Conservation (phyloP, 1,284 basidiomycete species). For the Ganoderma resinaceum region DNA sequence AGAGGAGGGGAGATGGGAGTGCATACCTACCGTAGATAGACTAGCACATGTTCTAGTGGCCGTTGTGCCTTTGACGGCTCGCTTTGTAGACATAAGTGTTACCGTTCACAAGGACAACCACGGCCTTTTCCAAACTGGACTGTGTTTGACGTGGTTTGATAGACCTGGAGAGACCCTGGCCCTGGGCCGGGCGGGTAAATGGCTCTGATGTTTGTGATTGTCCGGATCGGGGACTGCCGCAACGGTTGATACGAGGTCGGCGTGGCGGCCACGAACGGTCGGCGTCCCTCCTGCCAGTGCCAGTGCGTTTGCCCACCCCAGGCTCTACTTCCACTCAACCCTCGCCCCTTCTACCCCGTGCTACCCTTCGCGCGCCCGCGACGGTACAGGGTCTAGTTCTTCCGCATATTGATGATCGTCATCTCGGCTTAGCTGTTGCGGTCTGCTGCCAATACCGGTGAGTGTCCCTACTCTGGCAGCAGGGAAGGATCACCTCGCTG, state of each 20-base stretch:
- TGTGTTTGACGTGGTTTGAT: background rate
- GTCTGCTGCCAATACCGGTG: conserved; percentile 23
- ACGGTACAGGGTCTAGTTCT: conserved; percentile 20
- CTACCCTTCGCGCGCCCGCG: conserved; percentile 16
- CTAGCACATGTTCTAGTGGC: conserved; percentile 27
- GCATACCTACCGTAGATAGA: conserved; percentile 25
- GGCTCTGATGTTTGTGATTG: conserved; percentile 6
- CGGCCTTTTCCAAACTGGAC: background rate
- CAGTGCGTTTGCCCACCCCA: conserved; percentile 17
- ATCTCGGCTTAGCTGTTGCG: conserved; percentile 24
- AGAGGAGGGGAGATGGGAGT: conserved; percentile 18
- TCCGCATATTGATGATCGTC: conserved; percentile 31
- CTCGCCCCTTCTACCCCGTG: conserved; percentile 16
- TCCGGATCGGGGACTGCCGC: conserved; percentile 25
- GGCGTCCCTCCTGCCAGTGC: conserved; percentile 11
- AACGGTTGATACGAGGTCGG: conserved; percentile 6
- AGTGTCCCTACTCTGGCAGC: conserved; percentile 27
- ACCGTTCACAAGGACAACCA: conserved; percentile 11
- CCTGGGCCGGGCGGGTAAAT: background rate
- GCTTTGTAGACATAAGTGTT: conserved; percentile 22
- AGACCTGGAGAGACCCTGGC: background rate
- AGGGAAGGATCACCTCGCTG: conserved; percentile 44
- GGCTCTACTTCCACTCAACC: conserved; percentile 4
- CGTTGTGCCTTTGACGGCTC: conserved; percentile 6
- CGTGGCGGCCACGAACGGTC: conserved; percentile 13